Percentiles rank a stretch among this genome's conserved stretches.
phyloP scores from a whole-genome alignment of 1,284 basidiomycete species.

The Ceratobasidium sp. region DNA sequence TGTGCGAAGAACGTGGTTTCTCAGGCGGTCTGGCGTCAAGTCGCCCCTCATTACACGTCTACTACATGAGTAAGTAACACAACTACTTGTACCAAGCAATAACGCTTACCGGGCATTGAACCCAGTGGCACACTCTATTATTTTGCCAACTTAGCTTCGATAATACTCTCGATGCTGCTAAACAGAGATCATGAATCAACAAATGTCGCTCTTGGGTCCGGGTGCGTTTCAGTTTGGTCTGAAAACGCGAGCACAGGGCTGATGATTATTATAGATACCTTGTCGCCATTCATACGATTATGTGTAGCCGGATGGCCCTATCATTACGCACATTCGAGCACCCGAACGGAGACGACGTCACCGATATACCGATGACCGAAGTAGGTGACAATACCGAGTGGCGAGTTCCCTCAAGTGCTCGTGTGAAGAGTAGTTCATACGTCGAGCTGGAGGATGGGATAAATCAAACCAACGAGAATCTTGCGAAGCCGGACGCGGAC shows the following conservation, averaged over 20 bases:
- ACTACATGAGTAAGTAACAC: slow-evolving; percentile 21
- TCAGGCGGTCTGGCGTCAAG: neutral
- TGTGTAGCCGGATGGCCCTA: neutral
- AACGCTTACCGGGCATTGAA: neutral
- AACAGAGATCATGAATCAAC: neutral
- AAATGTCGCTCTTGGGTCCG: neutral
- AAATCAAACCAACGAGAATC: neutral
- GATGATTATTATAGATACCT: neutral
- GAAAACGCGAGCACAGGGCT: neutral
- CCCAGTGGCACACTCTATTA: neutral
- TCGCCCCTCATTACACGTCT: slow-evolving; percentile 3
- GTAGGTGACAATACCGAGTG: neutral
- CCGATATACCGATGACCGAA: neutral
- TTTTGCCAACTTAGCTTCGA: neutral
- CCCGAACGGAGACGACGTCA: neutral
- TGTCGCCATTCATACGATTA: neutral
- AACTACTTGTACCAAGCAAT: neutral
- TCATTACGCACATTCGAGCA: neutral
- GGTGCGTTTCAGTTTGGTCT: neutral
- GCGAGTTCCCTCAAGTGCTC: neutral
- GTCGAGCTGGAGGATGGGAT: neutral
- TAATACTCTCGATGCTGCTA: neutral
- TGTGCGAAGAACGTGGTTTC: slow-evolving; percentile 21
- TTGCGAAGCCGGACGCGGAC: too few relatives aligned
- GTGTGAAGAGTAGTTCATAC: neutral